Evolutionary conservation across 140 eudicot species (phyloP).

Genomic region (Stevia rebaudiana): DNA sequence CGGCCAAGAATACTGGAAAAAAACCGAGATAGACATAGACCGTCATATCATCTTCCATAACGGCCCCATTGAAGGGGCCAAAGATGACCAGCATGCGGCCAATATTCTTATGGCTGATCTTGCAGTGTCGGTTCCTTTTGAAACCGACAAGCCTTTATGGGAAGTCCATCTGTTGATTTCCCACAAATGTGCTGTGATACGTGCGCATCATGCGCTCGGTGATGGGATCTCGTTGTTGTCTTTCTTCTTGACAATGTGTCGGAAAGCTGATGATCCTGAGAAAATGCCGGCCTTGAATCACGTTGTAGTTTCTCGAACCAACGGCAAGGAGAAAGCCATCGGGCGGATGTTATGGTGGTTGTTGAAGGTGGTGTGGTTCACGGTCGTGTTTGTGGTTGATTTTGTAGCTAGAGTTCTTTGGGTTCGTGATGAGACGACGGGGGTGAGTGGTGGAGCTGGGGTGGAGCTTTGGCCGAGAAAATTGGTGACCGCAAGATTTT

Average conservation of each 20-base stretch:
- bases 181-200: conserved; percentile 48
- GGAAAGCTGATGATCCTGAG: conserved; percentile 43
- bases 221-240: conserved; percentile 72
- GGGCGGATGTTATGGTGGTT: conserved; percentile 26
- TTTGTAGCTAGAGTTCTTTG: conserved; percentile 46
- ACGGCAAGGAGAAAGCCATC: background rate
- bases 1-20: conserved; percentile 55
- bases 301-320: background rate
- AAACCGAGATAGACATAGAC: conserved; percentile 47
- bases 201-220: conserved; percentile 80
- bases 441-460: conserved; percentile 71
- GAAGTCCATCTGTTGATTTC: conserved; percentile 54
- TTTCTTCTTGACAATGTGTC: conserved; percentile 44
- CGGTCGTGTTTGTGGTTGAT: conserved; percentile 44
- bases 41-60: conserved; percentile 47
- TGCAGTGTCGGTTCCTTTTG: conserved; percentile 51
- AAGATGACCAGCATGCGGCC: conserved; percentile 46
- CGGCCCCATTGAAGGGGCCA: conserved; percentile 27
- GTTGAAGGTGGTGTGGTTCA: conserved; percentile 47
- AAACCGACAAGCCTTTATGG: conserved; percentile 69
- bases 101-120: conserved; percentile 60
- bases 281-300: conserved; percentile 27
- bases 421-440: conserved; percentile 51
- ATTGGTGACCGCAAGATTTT: conserved; percentile 56
- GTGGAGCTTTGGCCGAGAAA: conserved; percentile 92